Evolutionary conservation across 352 stramenopile species (phyloP), one percentile per base, ranked within the genome.

Genomic region (Aphanomyces stellatus): DNA sequence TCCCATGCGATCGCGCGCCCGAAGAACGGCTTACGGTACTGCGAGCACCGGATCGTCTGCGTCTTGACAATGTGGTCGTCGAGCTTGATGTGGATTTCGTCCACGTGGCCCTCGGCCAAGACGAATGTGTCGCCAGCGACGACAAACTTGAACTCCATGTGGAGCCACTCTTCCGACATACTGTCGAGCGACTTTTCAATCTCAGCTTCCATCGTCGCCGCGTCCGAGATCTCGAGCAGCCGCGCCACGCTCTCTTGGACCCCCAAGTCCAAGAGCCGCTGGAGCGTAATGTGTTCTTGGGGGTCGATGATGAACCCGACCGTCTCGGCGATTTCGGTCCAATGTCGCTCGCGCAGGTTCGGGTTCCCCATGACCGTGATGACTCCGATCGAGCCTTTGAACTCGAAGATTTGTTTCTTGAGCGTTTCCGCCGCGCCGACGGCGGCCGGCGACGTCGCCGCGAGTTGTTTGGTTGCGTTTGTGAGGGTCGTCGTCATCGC

Each of bases 21-120:
- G 61, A 97, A 83, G 72, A 98, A 97, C 5, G 91, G 88, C 34
- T 96, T 91, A 70, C 97, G 96, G 71, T 96, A 98, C 3, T 87
- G 87, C 63, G 82, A 96, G 2, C 90, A 91, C 27, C 90, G 82
- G 89, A 98, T 98, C n/a, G 92, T 97, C 73, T 98, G 91, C 0
- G 90, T 97, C 76, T 97, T 97, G 27, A 98, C 88, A 37, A 98
- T 96, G 55, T 90, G 84, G 15, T 93, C 85, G 27, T 91, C 78
- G 5, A 85, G 65, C 6, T 90, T 53, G 33, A 72, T 60, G 28
- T 82, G 65, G 19, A 88, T 72, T 1, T 74, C 72, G 49, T 85
- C 76, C 0, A 85, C 67, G 22, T 57, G 77, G 0, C 62, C 7
- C 62, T 85, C 86, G 8, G 74, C 56, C 0, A 88, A 33, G 8